Percentiles rank a stretch among this genome's conserved stretches.
phyloP scores from a whole-genome alignment of 345 rosid genomes.

The Cochlearia excelsa region DNA sequence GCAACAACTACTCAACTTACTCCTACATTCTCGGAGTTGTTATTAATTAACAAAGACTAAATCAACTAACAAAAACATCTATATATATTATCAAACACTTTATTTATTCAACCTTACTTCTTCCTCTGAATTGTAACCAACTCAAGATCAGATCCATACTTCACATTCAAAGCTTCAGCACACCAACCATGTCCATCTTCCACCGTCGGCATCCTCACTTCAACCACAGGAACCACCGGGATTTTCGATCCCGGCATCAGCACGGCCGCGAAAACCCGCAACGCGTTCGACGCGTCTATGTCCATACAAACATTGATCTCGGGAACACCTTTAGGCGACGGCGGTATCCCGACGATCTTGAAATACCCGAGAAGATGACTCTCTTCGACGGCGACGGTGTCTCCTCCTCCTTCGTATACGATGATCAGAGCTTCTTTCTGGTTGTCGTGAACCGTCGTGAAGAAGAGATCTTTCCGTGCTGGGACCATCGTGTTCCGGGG shows the following conservation, averaged over 20 bases:
- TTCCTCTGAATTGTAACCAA: constrained; percentile 61
- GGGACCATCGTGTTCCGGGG: constrained; percentile 73
- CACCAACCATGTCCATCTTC: constrained; percentile 93
- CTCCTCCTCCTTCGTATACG: constrained; percentile 83
- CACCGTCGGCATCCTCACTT: constrained; percentile 86
- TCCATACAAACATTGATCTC: constrained; percentile 91
- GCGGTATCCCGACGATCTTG: constrained; percentile 72
- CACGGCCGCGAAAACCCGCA: constrained; percentile 69
- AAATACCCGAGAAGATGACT: constrained; percentile 83
- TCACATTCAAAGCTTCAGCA: constrained; percentile 54
- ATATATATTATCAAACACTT: background rate
- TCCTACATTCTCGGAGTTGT: no score
- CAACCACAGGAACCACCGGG: constrained; percentile 67
- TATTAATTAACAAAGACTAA: no score
- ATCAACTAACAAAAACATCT: no score
- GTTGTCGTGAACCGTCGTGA: constrained; percentile 63
- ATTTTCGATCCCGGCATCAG: constrained; percentile 54
- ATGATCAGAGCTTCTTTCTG: constrained; percentile 70
- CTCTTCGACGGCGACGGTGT: constrained; percentile 55
- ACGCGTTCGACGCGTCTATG: constrained; percentile 63
- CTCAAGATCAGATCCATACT: constrained; percentile 58
- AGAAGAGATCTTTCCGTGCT: constrained; percentile 59
- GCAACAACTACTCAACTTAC: no score
- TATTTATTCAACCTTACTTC: constrained; percentile 23
- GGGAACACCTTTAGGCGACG: constrained; percentile 65